Evolutionary conservation across 306 rosid genomes (phyloP).

Genomic region (Alnus glutinosa): DNA sequence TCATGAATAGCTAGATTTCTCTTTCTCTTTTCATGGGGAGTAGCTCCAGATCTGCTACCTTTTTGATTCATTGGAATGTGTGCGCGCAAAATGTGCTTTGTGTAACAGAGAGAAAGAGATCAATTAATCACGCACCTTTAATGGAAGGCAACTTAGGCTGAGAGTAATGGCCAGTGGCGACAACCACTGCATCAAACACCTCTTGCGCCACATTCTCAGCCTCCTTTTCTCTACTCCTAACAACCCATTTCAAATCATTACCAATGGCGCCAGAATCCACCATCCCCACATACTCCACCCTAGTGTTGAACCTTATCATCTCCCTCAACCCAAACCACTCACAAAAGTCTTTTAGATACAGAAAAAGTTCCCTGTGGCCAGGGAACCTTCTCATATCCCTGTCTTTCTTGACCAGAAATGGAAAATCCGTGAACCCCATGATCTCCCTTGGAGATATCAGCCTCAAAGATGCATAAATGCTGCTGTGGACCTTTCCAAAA

Average conservation of each 20-base stretch:
- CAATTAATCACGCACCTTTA: constrained; percentile 42
- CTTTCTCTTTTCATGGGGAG: too few species aligned
- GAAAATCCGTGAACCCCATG: constrained; percentile 88
- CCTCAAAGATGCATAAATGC: constrained; percentile 72
- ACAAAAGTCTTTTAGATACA: constrained; percentile 72
- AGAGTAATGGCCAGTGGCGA: constrained; percentile 89
- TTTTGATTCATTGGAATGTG: constrained; percentile 3
- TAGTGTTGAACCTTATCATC: constrained; percentile 71
- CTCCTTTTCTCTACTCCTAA: constrained; percentile 55
- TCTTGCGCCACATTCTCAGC: constrained; percentile 48
- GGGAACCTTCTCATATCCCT: constrained; percentile 86
- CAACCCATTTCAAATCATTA: constrained; percentile 71
- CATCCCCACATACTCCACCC: constrained; percentile 77
- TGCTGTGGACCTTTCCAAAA: constrained; percentile 64
- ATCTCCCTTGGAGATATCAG: constrained; percentile 73
- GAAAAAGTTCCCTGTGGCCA: constrained; percentile 63
- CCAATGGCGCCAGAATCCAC: constrained; percentile 46
- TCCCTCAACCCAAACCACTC: constrained; percentile 70
- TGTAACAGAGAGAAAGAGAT: constrained; percentile 5
- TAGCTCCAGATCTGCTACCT: background rate
- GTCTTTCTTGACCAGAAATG: constrained; percentile 73
- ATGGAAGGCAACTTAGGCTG: constrained; percentile 77
- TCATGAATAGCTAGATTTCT: too few species aligned
- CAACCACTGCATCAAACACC: constrained; percentile 88
- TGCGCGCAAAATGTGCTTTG: background rate